Evolutionary conservation across 306 rosid genomes (phyloP).

Genomic region (Macrotyloma uniflorum): DNA sequence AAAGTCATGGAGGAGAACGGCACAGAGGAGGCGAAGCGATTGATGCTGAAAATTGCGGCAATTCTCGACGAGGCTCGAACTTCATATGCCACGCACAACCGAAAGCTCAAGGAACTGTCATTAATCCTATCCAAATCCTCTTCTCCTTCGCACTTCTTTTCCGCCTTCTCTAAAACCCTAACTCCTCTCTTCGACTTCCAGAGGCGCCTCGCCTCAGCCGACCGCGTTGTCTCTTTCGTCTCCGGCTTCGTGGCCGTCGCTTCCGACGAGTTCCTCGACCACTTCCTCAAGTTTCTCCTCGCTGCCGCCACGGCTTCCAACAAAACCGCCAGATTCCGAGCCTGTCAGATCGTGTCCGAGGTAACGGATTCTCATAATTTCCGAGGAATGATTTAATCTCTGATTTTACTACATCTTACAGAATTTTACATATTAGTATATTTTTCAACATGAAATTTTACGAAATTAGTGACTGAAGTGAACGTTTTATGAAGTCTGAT

Average conservation of each 20-base stretch:
- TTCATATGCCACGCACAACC: constrained; percentile 81
- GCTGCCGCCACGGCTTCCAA: constrained; percentile 54
- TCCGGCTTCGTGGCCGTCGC: constrained; percentile 58
- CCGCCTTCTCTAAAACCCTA: constrained; percentile 68
- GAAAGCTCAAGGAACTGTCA: constrained; percentile 83
- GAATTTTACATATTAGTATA: not conserved
- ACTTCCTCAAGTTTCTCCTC: constrained; percentile 72
- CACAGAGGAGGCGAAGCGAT: constrained; percentile 42
- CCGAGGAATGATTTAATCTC: not conserved
- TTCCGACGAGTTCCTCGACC: constrained; percentile 64
- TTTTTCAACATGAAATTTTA: not conserved
- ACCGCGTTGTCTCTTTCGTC: constrained; percentile 74
- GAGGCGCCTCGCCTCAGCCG: constrained; percentile 65
- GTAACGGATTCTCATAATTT: constrained; percentile 38
- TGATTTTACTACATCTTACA: not conserved
- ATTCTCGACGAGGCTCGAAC: constrained; percentile 70
- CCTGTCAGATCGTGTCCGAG: constrained; percentile 93
- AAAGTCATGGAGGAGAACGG: constrained; percentile 45
- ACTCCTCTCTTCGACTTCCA: constrained; percentile 71
- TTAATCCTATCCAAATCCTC: constrained; percentile 63
- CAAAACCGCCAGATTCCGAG: constrained; percentile 74
- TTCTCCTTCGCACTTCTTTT: constrained; percentile 57
- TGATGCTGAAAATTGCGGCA: constrained; percentile 58
- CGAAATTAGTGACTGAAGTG: not conserved
- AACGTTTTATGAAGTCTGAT: not conserved